These are phyloP conservation scores for Saprolegnia parasitica DNA, from an alignment of 352 stramenopile genomes.

Conservation along the genomic window DNA sequence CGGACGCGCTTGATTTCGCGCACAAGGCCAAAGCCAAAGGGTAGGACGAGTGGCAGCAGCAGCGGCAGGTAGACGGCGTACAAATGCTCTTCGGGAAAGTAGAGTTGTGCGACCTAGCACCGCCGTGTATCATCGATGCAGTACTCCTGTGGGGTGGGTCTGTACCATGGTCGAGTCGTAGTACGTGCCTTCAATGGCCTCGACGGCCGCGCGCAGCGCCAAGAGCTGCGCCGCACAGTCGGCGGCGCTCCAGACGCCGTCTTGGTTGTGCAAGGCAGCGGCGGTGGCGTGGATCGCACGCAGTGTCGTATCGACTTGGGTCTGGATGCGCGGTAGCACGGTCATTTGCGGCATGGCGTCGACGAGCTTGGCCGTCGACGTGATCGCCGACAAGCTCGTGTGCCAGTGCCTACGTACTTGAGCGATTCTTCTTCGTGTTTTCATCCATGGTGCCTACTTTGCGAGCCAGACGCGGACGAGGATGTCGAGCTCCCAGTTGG, in stretches of 20 bases:
- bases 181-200: constrained; percentile 20
- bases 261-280: not conserved
- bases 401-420: constrained; percentile 41
- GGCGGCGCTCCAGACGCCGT: not conserved
- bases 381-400: constrained; percentile 56
- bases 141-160: too few species aligned
- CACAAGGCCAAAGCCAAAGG: constrained; percentile 14
- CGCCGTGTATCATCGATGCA: not conserved
- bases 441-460: constrained; percentile 31
- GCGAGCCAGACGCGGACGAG: constrained; percentile 45
- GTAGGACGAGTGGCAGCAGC: constrained; percentile 16
- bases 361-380: constrained; percentile 68
- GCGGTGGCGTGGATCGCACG: constrained; percentile 45
- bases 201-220: not conserved
- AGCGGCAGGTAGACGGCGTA: constrained; percentile 24
- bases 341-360: constrained; percentile 65
- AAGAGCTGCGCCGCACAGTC: not conserved
- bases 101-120: not conserved
- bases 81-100: constrained; percentile 26
- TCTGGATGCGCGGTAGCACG: constrained; percentile 57
- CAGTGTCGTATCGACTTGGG: constrained; percentile 47
- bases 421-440: not conserved
- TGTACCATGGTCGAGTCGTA: constrained; percentile 29
- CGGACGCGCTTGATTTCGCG: constrained; percentile 12
- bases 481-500: constrained; percentile 70